phyloP scores from a whole-genome alignment of 805 yeast genomes.

The Saccharomycopsis lassenensis region DNA sequence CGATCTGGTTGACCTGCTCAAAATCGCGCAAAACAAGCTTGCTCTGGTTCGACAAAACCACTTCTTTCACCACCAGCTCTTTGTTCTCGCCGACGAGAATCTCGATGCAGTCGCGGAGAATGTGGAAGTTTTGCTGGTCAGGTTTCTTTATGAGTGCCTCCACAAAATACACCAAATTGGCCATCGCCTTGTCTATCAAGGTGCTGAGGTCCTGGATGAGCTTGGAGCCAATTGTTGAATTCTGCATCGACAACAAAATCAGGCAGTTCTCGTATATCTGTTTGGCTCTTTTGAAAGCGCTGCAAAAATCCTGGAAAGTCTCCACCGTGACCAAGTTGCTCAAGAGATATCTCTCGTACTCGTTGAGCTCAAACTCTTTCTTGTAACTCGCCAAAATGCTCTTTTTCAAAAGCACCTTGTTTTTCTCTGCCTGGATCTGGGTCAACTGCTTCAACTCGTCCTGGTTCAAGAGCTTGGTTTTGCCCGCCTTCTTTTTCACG shows the following conservation, averaged over 20 bases:
- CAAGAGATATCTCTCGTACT: conserved; percentile 40
- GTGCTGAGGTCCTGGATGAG: conserved; percentile 49
- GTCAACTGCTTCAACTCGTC: conserved; percentile 12
- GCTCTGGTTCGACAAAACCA: too few species aligned
- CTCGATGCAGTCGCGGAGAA: too few species aligned
- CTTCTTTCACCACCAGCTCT: too few species aligned
- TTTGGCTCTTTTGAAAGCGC: conserved; percentile 48
- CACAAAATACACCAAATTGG: conserved; percentile 37
- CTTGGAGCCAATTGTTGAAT: conserved; percentile 52
- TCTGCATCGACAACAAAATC: conserved; percentile 57
- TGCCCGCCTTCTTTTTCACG: conserved; percentile 17
- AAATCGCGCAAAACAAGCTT: too few species aligned
- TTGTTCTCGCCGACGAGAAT: too few species aligned
- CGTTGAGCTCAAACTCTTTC: conserved; percentile 54
- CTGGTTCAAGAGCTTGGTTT: conserved; percentile 16
- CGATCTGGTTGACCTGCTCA: too few species aligned
- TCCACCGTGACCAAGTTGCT: conserved; percentile 20
- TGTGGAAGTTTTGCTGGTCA: too few species aligned
- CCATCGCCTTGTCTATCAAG: conserved; percentile 42
- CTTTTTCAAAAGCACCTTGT: conserved; percentile 32
- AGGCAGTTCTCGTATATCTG: conserved; percentile 57
- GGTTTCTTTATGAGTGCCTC: too few species aligned
- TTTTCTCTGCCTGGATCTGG: conserved; percentile 19
- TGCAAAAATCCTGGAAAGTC: conserved; percentile 45
- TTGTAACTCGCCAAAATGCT: conserved; percentile 42